Base-by-base conservation (phyloP, 2,329 filamentous ascomycete genomes). In the Ophiostoma ips region DNA sequence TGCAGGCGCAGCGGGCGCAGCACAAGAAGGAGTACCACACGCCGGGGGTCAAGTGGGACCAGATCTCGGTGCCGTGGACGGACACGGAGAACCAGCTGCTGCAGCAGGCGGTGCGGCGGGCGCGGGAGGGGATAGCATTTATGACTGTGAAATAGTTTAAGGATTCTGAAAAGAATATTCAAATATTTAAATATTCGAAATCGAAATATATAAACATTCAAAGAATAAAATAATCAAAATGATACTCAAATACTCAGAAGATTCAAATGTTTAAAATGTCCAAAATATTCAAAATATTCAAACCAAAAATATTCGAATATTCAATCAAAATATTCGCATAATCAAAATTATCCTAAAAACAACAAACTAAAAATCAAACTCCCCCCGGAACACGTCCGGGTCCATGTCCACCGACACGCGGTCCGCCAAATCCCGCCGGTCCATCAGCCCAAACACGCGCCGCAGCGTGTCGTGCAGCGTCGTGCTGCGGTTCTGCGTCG, bases 391-490 rank as follows among this genome's bases (percentile, higher is more conserved):
- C 36, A 81, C 71, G 61, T 92, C 87, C 24, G 95, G 82, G 68
- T 96, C 87, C 70, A 98, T 90, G 24, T 89, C 90, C 1, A 82
- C 79, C 12, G 89, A 82, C 6, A 95, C 92, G 69, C 81, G 77
- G 63, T 96, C 89, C 3, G 84, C 84, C 61, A 98, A 64, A 66
- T 98, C 92, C 51, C 87, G 72, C 52, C 92, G 71, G 2, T 84
- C 84, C 92, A 98, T 96, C 69, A 94, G 87, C 10, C 82, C 89
- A 66, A 98, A 96, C n/a, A 96, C 92, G 53, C 94, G 74, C 55
- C 90, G 72, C 55, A 98, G 70, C 12, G 94, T 98, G 65, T 98
- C 94, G 65, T 95, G 95, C 52, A 98, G 70, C 60, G 95, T 98
- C 46, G 89, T 95, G 71, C 87, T 95, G 63, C 94, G 82, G 67